Percentiles rank a stretch among this genome's conserved stretches.
These are phyloP conservation scores for Aspergillus heteromorphus DNA, from an alignment of 495 filamentous ascomycete genomes.

Conservation along the genomic window DNA sequence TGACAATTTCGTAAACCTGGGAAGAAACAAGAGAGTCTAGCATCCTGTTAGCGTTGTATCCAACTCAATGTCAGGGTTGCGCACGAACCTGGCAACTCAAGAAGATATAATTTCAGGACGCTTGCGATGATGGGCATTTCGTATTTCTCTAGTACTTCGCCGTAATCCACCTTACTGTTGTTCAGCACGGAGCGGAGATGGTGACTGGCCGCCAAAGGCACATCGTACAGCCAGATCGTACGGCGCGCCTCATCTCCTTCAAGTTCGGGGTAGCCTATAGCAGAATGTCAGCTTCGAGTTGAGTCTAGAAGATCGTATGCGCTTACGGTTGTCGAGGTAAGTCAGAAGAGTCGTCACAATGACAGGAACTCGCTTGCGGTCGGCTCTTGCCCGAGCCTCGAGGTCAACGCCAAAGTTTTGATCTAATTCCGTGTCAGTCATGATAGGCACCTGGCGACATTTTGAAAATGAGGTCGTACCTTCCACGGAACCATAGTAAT, in stretches of 20 bases:
- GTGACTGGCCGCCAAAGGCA: conserved; percentile 80
- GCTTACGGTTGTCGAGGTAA: conserved; percentile 80
- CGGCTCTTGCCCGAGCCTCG: conserved; percentile 85
- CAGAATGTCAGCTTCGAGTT: conserved; percentile 9
- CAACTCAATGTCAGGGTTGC: not conserved
- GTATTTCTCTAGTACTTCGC: conserved; percentile 74
- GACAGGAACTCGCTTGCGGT: conserved; percentile 90
- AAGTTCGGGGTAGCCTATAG: conserved; percentile 81
- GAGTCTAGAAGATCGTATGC: not conserved
- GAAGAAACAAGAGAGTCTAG: conserved; percentile 94
- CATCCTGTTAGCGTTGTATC: conserved; percentile 8
- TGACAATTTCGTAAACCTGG: conserved; percentile 97
- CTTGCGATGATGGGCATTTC: conserved; percentile 92
- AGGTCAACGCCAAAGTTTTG: conserved; percentile 97
- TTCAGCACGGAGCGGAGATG: conserved; percentile 77
- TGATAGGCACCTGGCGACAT: not conserved
- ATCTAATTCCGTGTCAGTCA: conserved; percentile 46
- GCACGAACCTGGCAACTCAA: conserved; percentile 83
- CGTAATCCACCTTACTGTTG: conserved; percentile 75
- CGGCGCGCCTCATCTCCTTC: conserved; percentile 94
- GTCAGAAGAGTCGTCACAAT: conserved; percentile 90
- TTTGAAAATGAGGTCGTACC: conserved; percentile 31
- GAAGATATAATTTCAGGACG: conserved; percentile 88
- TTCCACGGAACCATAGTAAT: conserved; percentile 97
- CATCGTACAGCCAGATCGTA: conserved; percentile 90